Conservation (phyloP, 352 stramenopile genomes). For the Phytopythium chamaehyphon region DNA sequence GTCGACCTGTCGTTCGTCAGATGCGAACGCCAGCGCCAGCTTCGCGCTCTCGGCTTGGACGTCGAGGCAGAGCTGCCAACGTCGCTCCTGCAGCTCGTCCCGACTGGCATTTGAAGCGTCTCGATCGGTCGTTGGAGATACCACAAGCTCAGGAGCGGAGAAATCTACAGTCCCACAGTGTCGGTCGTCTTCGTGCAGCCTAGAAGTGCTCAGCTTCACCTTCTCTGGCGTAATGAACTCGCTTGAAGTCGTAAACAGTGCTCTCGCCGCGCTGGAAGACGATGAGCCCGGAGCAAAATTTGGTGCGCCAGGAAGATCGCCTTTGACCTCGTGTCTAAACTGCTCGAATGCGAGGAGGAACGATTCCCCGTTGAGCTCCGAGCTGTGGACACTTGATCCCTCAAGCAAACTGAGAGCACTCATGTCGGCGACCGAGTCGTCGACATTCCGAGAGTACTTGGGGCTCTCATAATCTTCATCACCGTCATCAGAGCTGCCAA, state of each 20-base stretch:
- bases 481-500: constrained; percentile 55
- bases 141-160: no score
- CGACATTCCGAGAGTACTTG: neutral
- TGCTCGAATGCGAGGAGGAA: constrained; percentile 45
- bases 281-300: neutral
- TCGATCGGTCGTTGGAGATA: no score
- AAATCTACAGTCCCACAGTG: neutral
- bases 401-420: constrained; percentile 47
- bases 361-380: constrained; percentile 51
- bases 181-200: neutral
- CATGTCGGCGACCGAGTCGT: constrained; percentile 13
- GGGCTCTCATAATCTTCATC: constrained; percentile 15
- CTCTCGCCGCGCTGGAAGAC: constrained; percentile 10
- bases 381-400: constrained; percentile 46
- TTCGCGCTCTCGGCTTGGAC: constrained; percentile 48
- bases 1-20: constrained; percentile 8
- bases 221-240: constrained; percentile 5
- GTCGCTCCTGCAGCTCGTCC: constrained; percentile 22
- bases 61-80: constrained; percentile 46
- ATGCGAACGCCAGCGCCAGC: constrained; percentile 28
- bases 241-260: constrained; percentile 13
- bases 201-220: neutral
- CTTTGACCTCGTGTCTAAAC: constrained; percentile 35
- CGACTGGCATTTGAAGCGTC: neutral
- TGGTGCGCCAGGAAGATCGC: neutral